Evolutionary conservation across 768 basidiomycete genomes (phyloP).

Genomic region (Exsudoporus frostii): DNA sequence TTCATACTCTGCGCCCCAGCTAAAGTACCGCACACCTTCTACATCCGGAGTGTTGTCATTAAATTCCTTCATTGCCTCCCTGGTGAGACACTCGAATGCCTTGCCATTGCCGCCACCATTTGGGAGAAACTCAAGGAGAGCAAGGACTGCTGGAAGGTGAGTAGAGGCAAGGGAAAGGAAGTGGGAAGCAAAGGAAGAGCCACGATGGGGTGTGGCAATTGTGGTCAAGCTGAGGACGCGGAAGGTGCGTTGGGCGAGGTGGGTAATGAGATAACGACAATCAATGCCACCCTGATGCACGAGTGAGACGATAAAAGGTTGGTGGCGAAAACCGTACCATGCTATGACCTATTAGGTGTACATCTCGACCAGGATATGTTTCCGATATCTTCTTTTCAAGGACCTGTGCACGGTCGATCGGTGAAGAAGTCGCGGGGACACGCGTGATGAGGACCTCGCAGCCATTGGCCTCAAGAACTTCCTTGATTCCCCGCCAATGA

Average conservation of each 20-base stretch:
- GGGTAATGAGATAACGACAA: conserved; percentile 83
- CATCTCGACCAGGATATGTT: conserved; percentile 74
- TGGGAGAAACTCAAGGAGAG: conserved; percentile 77
- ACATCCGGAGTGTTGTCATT: conserved; percentile 84
- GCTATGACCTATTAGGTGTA: conserved; percentile 86
- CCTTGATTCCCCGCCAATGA: conserved; percentile 96
- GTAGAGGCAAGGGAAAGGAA: conserved; percentile 70
- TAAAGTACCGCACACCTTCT: conserved; percentile 80
- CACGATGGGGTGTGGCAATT: conserved; percentile 92
- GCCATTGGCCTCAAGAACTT: conserved; percentile 86
- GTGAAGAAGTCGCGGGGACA: conserved; percentile 89
- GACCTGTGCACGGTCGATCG: conserved; percentile 84
- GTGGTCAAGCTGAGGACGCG: conserved; percentile 85
- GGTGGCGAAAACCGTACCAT: conserved; percentile 47
- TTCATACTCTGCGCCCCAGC: conserved; percentile 90
- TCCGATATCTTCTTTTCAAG: conserved; percentile 80
- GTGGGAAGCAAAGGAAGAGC: conserved; percentile 91
- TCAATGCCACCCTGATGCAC: conserved; percentile 84
- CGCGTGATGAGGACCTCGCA: conserved; percentile 89
- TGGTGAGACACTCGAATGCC: conserved; percentile 86
- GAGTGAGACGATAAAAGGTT: background rate
- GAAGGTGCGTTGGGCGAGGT: conserved; percentile 75
- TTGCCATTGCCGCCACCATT: conserved; percentile 94
- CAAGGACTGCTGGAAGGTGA: conserved; percentile 66
- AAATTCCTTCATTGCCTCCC: conserved; percentile 83